Base-by-base conservation (phyloP, 164 flowering plant species). In the Vitis amurensis region DNA sequence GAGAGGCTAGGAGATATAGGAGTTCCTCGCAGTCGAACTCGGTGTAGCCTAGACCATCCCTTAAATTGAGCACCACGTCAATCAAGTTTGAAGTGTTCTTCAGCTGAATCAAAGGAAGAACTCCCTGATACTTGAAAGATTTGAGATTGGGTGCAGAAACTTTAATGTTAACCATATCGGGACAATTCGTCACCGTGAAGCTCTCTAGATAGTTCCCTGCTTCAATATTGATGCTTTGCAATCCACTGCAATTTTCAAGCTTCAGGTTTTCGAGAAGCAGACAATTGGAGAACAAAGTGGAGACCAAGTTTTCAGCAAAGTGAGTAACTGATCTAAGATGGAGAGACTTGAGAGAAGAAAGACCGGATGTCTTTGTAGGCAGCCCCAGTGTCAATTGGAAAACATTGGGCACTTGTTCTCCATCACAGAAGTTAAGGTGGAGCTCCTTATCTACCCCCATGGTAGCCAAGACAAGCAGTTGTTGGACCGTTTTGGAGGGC, bases 201-300 rank as follows among this genome's bases (percentile, higher is more conserved):
- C 12, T 55, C 50, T 50, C 13, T 3, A 73, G 58, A 47, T 59
- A 47, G 2, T 29, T 11, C 17, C 57, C 63, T 6, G 64, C 27
- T 56, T 68, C 64, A 27, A 73, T 73, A 5, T 55, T 58, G 14
- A 73, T n/a, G 50, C 53, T 27, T n/a, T 16, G 56, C 13, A 73
- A 49, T 49, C 71, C 76, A 9, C 5, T 2, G 71, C 76, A 68
- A 12, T 73, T 68, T 17, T 68, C 76, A 11, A 73, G 48, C 61
- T 55, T 63, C 71, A 73, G 49, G 68, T 58, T 73, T 51, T 68
- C 71, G 2, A 73, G 66, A 49, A 47, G 19, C 50, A 15, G 52
- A 16, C 71, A 68, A 16, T 63, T 73, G 47, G 76, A 55, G 58
- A 62, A 55, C 53, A 73, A 31, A 12, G 59, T 49, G 8, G 61